Evolutionary conservation across 495 filamentous ascomycete genomes (phyloP), one percentile per base, ranked within the genome.

Genomic region (Aspergillus heteromorphus): DNA sequence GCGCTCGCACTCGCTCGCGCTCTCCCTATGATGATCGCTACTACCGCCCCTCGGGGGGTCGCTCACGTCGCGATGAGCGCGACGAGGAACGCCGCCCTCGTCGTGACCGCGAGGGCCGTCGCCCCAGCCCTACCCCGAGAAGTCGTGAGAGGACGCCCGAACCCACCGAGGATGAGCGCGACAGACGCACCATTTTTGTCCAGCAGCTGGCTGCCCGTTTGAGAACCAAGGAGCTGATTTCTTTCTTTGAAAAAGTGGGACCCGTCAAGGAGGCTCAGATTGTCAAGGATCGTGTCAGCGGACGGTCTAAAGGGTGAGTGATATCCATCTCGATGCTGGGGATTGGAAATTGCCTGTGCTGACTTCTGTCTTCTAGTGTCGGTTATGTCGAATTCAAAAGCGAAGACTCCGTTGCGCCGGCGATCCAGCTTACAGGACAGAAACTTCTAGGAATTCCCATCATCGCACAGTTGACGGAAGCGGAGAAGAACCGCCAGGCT

Each of bases 351-450:
- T 6, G 2, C 11, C 23, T 55, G 25, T 27, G 21, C 58, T 59
- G 34, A 65, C 74, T n/a, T n/a, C n/a, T n/a, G n/a, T 40, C 18
- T 3, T 45, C 25, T 60, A 98, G 95, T 73, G 95, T 99, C 68
- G 95, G 95, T 65, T 99, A 99, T 68, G 95, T 99, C 73, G 95
- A 99, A 79, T 99, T 99, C 73, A 93, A 91, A 67, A 84, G 87
- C 67, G 95, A 97, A 80, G 89, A 92, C 59, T 96, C 92, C 58
- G 95, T 99, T 59, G 79, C 82, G 66, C 83, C 83, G 71, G 95
- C 95, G 62, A 92, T 99, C 69, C 89, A 96, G 75, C 91, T 99
- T 75, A 99, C 95, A 68, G 95, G 95, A 69, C 95, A 97, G 76
- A 95, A 92, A 72, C 88, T 99, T 76, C 75, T 95, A 88, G 92